Evolutionary conservation across 2,329 filamentous ascomycete genomes (phyloP), one percentile per base, ranked within the genome.

Genomic region (Xylariales sp.): DNA sequence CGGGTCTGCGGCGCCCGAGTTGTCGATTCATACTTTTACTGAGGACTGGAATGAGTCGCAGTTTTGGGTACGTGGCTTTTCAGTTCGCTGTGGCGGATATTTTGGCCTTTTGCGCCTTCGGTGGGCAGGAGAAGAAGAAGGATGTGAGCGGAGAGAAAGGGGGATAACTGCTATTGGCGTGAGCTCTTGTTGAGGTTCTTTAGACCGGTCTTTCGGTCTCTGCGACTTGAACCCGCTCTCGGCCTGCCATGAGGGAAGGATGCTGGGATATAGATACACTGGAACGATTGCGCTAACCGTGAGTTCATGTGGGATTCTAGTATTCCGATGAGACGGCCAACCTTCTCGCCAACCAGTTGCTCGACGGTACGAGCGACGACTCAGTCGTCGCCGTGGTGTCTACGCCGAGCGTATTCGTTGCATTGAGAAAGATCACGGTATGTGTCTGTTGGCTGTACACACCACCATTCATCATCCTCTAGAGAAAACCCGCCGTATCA

Each of bases 11-110:
- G 71, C 39, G 77, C 78, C 49, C 2, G 61, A 65, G 46, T 69
- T 86, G 62, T 83, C 81, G 16, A 95, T 95, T 87, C 88, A 91
- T 36, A 82, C 86, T 1, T 96, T 95, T 74, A 84, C 84, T 1
- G 93, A 95, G 79, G 90, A 95, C 78, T 96, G 93, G 93, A 93
- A 94, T 75, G 87, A 91, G 75, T 91, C 88, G 69, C 92, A 95
- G 80, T 96, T 96, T 75, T 96, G 93, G 92, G 90, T 92, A 83
- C 46, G 55, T 53, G 43, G 43, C 18, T 54, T 2, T 16, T 39
- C 30, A 5, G 23, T 18, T 30, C 50, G 23, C 23, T 2, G 23
- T 23, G 23, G 23, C 23, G 23, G n/a, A n/a, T n/a, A n/a, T n/a
- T n/a, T 18, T 45, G 5, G 7, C 45, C 16, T 43, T 30, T 8